Base-by-base conservation (phyloP, 495 filamentous ascomycete genomes). In the Halenospora varia region DNA sequence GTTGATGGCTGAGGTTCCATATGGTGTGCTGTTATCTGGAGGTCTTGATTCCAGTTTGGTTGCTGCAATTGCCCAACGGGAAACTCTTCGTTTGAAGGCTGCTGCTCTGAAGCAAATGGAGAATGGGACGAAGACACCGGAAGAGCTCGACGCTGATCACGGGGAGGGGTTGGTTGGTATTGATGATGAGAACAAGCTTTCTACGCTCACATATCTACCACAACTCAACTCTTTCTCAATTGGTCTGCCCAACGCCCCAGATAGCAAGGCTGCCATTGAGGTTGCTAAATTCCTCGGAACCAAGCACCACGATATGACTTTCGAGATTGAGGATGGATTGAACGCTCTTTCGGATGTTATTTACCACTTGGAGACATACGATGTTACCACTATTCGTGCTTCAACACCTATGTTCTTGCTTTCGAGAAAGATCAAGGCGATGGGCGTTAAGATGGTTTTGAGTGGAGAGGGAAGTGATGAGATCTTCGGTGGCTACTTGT, bases 371-470 rank as follows among this genome's bases (percentile, higher is more conserved):
- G 94, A 98, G 78, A 90, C 90, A 15, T 98, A 89, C 75, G 94
- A 98, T 73, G 95, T 98, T 15, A 98, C 94, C 54, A 98, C 94
- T 15, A 96, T 98, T 70, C 90, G 94, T 72, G 94, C 94, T 41
- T 97, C 95, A 18, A 98, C 94, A 4, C 94, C 94, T 55, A 98
- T 98, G 94, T 98, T 96, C 76, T 80, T 98, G 51, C 84, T 98
- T 13, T 90, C 88, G 61, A 88, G 94, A 66, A 98, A 97, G 77
- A 97, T 98, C 79, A 98, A 98, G 80, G 94, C 91, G 17, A 87
- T 96, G 82, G 95, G 94, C 59, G 90, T 98, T 55, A 98, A 98
- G 83, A 98, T 98, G 94, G 94, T 98, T 56, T 81, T 98, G 42
- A 92, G 87, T 68, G 94, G 94, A 54, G 94, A 98, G 77, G 94